These are phyloP conservation scores for Neurospora sp. DNA, from an alignment of 495 filamentous ascomycete species.

Conservation along the genomic window DNA sequence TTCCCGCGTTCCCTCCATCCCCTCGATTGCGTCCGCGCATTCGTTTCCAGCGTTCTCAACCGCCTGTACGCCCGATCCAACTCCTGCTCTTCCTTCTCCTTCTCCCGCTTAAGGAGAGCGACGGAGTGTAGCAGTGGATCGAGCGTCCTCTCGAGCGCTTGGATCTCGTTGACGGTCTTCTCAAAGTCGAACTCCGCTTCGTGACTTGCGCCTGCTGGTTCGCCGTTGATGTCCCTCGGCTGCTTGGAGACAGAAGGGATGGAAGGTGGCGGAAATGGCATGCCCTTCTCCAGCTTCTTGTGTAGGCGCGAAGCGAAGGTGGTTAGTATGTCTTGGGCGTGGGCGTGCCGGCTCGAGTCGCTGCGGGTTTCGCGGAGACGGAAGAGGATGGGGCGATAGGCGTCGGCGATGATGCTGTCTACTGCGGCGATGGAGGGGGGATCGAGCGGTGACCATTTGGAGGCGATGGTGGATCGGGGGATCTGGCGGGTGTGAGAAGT, in stretches of 20 bases:
- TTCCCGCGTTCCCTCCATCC: conserved; percentile 25
- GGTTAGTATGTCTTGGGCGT: conserved; percentile 26
- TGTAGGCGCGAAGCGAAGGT: conserved; percentile 25
- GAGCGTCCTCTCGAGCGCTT: conserved; percentile 27
- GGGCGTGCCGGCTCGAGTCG: conserved; percentile 17
- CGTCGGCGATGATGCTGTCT: conserved; percentile 26
- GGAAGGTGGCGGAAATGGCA: conserved; percentile 33
- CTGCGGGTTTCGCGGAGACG: conserved; percentile 25
- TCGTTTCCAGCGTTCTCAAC: conserved; percentile 26
- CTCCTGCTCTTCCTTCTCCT: conserved; percentile 28
- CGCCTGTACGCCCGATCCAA: conserved; percentile 30
- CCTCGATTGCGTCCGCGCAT: conserved; percentile 28
- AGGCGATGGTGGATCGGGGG: conserved; percentile 29
- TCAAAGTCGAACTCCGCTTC: conserved; percentile 38
- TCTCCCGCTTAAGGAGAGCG: conserved; percentile 29
- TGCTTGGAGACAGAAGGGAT: not conserved
- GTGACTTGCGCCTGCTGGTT: conserved; percentile 6
- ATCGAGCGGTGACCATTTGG: conserved; percentile 37
- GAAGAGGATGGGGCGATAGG: conserved; percentile 29
- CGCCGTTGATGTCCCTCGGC: not conserved
- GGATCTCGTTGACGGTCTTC: conserved; percentile 26
- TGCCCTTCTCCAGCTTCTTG: conserved; percentile 25
- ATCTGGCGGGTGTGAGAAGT: conserved; percentile 30
- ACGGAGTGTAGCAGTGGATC: conserved; percentile 36
- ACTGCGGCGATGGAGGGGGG: conserved; percentile 26